These are phyloP conservation scores for Boletellus sp. DNA, from an alignment of 1,284 basidiomycete genomes.

Conservation along the genomic window DNA sequence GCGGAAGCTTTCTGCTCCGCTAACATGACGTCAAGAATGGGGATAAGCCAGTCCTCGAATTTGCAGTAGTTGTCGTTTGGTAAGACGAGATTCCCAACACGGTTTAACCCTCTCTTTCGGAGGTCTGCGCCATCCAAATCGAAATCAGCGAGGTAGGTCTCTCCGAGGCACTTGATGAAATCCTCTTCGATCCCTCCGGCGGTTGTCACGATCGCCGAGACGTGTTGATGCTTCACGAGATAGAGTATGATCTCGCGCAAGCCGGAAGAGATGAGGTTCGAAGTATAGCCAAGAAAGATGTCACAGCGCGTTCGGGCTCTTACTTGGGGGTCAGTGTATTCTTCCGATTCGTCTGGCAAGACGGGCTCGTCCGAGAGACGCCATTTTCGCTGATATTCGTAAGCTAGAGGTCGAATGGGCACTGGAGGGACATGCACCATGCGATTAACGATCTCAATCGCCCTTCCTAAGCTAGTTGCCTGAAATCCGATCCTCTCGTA, in stretches of 20 bases:
- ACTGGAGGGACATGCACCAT: conserved; percentile 57
- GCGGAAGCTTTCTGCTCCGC: conserved; percentile 77
- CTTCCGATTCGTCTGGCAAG: conserved; percentile 63
- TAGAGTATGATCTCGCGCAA: conserved; percentile 91
- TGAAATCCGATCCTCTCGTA: conserved; percentile 96
- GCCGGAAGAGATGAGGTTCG: conserved; percentile 97
- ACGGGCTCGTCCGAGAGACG: conserved; percentile 79
- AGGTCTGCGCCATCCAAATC: conserved; percentile 88
- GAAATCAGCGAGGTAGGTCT: conserved; percentile 94
- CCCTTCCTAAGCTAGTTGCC: conserved; percentile 85
- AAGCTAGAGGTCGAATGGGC: conserved; percentile 7
- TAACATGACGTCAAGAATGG: conserved; percentile 90
- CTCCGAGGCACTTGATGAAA: conserved; percentile 97
- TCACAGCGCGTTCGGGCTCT: conserved; percentile 74
- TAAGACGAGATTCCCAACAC: conserved; percentile 96
- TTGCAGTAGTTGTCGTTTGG: conserved; percentile 99
- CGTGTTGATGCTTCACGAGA: conserved; percentile 91
- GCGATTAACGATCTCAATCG: conserved; percentile 86
- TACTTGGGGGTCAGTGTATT: conserved; percentile 54
- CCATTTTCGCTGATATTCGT: conserved; percentile 63
- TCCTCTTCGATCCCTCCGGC: conserved; percentile 99
- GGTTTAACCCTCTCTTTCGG: conserved; percentile 87
- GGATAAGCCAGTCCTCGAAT: conserved; percentile 98
- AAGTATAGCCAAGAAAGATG: conserved; percentile 97
- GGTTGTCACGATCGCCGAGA: conserved; percentile 91